Conservation (phyloP, 805 yeast species). For the Kazachstania viticola region DNA sequence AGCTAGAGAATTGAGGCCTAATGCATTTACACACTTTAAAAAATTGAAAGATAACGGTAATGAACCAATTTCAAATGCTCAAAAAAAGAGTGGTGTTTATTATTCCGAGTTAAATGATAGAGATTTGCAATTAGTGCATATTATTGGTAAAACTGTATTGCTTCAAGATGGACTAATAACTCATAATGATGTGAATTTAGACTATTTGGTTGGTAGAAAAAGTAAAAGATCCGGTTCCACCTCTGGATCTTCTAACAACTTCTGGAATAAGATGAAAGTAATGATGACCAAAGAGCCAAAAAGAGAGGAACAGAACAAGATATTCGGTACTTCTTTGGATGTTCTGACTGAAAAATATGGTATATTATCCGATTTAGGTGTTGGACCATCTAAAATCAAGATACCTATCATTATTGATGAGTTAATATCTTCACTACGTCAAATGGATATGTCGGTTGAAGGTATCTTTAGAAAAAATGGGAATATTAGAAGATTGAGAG, state of each 20-base stretch:
- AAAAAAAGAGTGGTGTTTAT: conserved; percentile 31
- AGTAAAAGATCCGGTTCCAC: background rate
- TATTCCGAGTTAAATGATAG: conserved; percentile 39
- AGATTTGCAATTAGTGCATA: conserved; percentile 45
- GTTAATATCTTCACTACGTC: conserved; percentile 67
- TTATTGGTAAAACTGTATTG: conserved; percentile 34
- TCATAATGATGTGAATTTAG: conserved; percentile 4
- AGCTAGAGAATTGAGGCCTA: conserved; percentile 85
- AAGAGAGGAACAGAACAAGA: conserved; percentile 28
- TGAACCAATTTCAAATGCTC: conserved; percentile 8
- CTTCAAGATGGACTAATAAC: conserved; percentile 12
- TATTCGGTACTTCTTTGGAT: conserved; percentile 72
- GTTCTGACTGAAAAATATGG: conserved; percentile 60
- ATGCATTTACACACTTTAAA: conserved; percentile 77
- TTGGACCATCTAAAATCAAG: conserved; percentile 66
- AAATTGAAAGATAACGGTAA: conserved; percentile 24
- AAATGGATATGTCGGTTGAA: conserved; percentile 89
- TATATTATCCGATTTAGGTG: conserved; percentile 72
- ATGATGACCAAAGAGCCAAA: conserved; percentile 20
- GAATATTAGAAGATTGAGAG: conserved; percentile 71
- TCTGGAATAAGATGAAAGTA: conserved; percentile 23
- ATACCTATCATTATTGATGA: conserved; percentile 87
- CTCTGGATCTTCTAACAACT: conserved; percentile 8
- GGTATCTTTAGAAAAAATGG: conserved; percentile 96
- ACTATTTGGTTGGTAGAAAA: background rate